These are phyloP conservation scores for Chlorella sorokiniana DNA, from an alignment of 139 green algal species.

Conservation along the genomic window DNA sequence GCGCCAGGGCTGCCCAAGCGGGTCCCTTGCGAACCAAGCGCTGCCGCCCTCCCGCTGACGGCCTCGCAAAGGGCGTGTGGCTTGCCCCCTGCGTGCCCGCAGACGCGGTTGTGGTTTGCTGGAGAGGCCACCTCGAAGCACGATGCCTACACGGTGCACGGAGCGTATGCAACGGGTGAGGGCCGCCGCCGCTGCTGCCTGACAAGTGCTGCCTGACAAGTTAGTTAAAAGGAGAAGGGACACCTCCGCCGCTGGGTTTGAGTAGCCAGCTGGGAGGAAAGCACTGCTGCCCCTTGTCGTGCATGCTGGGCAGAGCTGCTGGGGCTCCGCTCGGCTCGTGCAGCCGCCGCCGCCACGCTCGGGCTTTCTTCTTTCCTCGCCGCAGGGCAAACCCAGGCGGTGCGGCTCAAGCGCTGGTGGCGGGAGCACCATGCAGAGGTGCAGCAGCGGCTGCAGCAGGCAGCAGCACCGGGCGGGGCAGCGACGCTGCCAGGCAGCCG, in stretches of 20 bases:
- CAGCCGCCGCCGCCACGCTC: neutral
- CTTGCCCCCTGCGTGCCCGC: neutral
- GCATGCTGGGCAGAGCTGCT: no score
- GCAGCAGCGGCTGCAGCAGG: neutral
- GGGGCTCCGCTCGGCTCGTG: neutral
- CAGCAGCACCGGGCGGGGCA: neutral
- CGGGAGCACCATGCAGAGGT: neutral
- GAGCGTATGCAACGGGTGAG: slow-evolving; percentile 23
- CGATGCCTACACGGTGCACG: slow-evolving; percentile 44
- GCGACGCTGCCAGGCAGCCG: neutral
- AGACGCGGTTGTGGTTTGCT: slow-evolving; percentile 46
- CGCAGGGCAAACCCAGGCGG: slow-evolving; percentile 20
- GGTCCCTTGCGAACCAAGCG: no score
- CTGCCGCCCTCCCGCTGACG: no score
- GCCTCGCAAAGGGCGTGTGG: no score
- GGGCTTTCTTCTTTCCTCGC: neutral
- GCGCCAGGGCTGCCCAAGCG: no score
- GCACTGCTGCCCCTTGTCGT: no score
- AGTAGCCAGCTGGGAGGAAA: no score
- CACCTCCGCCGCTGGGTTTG: no score
- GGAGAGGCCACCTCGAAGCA: slow-evolving; percentile 34
- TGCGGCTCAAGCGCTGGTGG: slow-evolving; percentile 38
- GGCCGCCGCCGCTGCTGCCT: no score
- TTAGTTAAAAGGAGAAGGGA: neutral
- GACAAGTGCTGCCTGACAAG: neutral